Percentiles rank a stretch among this genome's conserved stretches.
Conservation (phyloP, 495 filamentous ascomycete genomes). For the Penicillium angulare region DNA sequence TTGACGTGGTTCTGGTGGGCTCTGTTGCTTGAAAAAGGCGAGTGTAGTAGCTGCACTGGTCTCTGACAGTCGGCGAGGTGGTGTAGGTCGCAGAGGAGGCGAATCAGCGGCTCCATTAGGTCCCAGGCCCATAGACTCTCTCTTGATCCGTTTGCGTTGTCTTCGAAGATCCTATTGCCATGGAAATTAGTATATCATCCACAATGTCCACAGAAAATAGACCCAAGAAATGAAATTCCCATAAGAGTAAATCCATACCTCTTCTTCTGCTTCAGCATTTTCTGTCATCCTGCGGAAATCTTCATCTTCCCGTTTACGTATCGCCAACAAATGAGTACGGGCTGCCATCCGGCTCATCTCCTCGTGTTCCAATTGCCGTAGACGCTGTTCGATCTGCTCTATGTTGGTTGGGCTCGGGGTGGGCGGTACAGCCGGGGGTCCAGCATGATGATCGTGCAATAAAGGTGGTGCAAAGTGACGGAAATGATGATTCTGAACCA, state of each 20-base stretch:
- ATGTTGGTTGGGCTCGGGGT: slow-evolving; percentile 29
- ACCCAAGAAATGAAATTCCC: no score
- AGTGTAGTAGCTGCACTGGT: slow-evolving; percentile 51
- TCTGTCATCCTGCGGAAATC: slow-evolving; percentile 49
- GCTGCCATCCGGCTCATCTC: slow-evolving; percentile 45
- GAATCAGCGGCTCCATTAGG: slow-evolving; percentile 38
- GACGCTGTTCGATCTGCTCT: slow-evolving; percentile 45
- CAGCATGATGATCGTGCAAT: slow-evolving; percentile 36
- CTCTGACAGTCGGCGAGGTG: slow-evolving; percentile 45
- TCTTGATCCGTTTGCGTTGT: slow-evolving; percentile 45
- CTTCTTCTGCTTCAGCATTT: slow-evolving; percentile 46
- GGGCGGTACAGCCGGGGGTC: slow-evolving; percentile 27
- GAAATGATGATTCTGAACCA: slow-evolving; percentile 40
- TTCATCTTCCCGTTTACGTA: slow-evolving; percentile 50
- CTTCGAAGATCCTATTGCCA: slow-evolving; percentile 44
- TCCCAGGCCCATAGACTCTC: slow-evolving; percentile 47
- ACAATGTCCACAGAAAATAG: no score
- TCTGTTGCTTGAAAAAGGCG: slow-evolving; percentile 51
- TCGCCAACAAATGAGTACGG: slow-evolving; percentile 40
- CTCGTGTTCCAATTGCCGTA: slow-evolving; percentile 49
- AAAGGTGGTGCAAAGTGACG: slow-evolving; percentile 34
- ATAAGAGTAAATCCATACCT: slow-evolving; percentile 36
- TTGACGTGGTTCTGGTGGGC: slow-evolving; percentile 45
- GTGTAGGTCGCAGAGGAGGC: slow-evolving; percentile 43
- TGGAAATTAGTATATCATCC: slow-evolving; percentile 4